Conservation (phyloP, 2,329 filamentous ascomycete species). For the Cryphonectria nitschkei region DNA sequence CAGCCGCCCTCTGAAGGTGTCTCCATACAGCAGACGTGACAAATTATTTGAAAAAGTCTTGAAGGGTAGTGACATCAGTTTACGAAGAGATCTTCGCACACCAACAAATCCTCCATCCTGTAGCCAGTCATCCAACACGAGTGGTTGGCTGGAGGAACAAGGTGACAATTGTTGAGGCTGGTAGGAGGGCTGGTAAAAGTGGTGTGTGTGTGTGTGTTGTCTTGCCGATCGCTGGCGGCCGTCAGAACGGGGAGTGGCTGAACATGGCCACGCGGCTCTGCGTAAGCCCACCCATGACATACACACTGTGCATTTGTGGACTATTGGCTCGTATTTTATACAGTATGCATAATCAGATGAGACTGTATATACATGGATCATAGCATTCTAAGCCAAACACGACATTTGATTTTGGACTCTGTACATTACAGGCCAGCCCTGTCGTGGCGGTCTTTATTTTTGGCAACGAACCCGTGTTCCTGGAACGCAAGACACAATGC, state of each 20-base stretch:
- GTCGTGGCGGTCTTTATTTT: constrained; percentile 23
- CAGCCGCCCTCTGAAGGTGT: constrained; percentile 1
- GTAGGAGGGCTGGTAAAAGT: not conserved
- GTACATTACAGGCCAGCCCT: not conserved
- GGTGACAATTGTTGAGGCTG: constrained; percentile 20
- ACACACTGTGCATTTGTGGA: not conserved
- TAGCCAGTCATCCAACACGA: not conserved
- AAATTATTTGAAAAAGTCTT: not conserved
- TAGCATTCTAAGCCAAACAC: not conserved
- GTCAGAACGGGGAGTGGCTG: constrained; percentile 20
- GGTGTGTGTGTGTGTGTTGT: constrained; percentile 6
- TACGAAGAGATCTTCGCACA: not conserved
- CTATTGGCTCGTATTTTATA: not conserved
- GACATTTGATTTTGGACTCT: not conserved
- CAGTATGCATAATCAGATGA: not conserved
- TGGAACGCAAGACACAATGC: not conserved
- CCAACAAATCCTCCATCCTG: not conserved
- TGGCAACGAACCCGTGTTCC: constrained; percentile 7
- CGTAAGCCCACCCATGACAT: not conserved
- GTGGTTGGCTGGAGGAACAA: not conserved
- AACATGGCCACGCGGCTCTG: constrained; percentile 27
- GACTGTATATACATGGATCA: not conserved
- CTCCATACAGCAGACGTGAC: not conserved
- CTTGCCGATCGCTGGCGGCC: constrained; percentile 21
- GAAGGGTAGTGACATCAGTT: constrained; percentile 8